Base-by-base conservation (phyloP, 2,329 filamentous ascomycete genomes). In the Ceratocystis eucalypticola region DNA sequence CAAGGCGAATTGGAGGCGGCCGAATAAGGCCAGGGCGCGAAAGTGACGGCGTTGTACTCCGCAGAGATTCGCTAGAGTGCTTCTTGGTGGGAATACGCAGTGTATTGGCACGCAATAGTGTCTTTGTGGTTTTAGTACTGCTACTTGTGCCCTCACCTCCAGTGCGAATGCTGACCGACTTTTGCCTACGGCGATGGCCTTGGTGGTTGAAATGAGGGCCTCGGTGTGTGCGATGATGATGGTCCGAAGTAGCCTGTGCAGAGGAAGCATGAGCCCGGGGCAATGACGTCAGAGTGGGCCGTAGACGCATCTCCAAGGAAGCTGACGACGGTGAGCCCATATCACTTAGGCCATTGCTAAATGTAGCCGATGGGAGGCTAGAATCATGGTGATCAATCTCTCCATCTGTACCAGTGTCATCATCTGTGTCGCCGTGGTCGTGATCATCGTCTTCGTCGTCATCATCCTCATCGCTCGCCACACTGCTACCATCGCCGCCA, bases 271-370 rank as follows among this genome's bases (percentile, higher is more conserved):
- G 28, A 25, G 55, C 25, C 30, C 55, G 55, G n/a, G 55, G 30
- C 15, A 59, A n/a, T 3, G 67, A 85, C 30, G 81, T 87, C 72
- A 96, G 76, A 0, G 93, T 97, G 12, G 94, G 91, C 65, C 87
- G 87, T 50, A 97, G 80, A 45, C 93, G 86, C 65, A 91, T 80
- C 73, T 95, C 91, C 28, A 96, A 22, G 6, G 64, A 62, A 33
- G 64, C 61, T n/a, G 66, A 61, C 28, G 48, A 10, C 30, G 64
- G 45, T n/a, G 65, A 61, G 17, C 64, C 66, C 84, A 82, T n/a
- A 77, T 75, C 10, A 20, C 28, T 37, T 8, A n/a, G 7, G n/a
- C 17, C 25, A n/a, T n/a, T 37, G 55, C 12, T 59, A n/a, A 59
- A 59, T 8, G 28, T 30, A 6, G 30, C 55, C 2, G 55, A 37